phyloP scores from a whole-genome alignment of 1,139 yeast species.

The Geotrichum aggregatum region DNA sequence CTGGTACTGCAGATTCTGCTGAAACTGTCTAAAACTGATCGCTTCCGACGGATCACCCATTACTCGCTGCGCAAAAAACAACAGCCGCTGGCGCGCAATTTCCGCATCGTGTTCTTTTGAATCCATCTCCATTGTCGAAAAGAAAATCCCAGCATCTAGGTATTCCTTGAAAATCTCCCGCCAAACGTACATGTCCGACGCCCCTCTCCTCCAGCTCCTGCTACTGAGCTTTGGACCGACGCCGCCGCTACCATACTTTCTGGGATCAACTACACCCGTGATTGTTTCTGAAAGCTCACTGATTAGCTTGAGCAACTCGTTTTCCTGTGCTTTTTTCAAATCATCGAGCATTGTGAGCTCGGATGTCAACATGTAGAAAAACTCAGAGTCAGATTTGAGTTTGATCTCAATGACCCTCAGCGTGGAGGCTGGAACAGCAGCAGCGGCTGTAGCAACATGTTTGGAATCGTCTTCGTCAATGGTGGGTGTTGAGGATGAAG shows the following conservation, averaged over 20 bases:
- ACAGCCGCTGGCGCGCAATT: slow-evolving; percentile 39
- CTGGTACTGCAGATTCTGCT: background rate
- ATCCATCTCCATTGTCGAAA: slow-evolving; percentile 51
- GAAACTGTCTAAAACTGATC: slow-evolving; percentile 15
- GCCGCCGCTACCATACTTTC: no score
- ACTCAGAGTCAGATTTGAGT: slow-evolving; percentile 45
- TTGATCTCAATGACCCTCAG: slow-evolving; percentile 34
- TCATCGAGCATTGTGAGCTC: slow-evolving; percentile 52
- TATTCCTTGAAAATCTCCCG: slow-evolving; percentile 61
- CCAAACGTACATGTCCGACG: slow-evolving; percentile 64
- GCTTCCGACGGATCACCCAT: slow-evolving; percentile 20
- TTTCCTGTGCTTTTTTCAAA: slow-evolving; percentile 47
- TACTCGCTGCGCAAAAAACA: slow-evolving; percentile 43
- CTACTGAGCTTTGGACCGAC: background rate
- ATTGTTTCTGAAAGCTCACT: slow-evolving; percentile 44
- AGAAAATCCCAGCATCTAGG: slow-evolving; percentile 63
- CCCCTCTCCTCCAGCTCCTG: slow-evolving; percentile 34
- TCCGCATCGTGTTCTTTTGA: slow-evolving; percentile 43
- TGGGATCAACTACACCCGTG: slow-evolving; percentile 43
- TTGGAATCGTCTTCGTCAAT: background rate
- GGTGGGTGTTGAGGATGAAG: background rate
- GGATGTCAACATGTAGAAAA: slow-evolving; percentile 55
- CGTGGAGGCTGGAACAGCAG: background rate
- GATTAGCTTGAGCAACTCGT: slow-evolving; percentile 45
- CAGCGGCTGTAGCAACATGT: background rate